Evolutionary conservation across 164 flowering plant genomes (phyloP).

Genomic region (Vitis labrusca): DNA sequence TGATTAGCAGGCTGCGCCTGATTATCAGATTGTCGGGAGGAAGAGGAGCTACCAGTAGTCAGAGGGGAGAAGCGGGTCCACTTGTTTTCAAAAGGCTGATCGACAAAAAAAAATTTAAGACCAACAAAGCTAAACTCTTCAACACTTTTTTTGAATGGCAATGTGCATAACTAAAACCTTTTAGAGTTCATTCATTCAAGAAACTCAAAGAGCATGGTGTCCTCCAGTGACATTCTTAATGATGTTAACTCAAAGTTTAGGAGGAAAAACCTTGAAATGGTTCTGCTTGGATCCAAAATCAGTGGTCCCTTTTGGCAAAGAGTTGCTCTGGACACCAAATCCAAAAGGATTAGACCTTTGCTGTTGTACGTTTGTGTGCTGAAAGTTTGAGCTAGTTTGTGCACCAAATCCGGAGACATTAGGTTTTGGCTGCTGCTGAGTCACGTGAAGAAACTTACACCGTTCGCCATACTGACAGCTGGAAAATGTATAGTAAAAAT

Average conservation of each 20-base stretch:
- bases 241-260: too few species aligned
- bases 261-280: conserved; percentile 44
- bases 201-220: neutral
- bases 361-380: conserved; percentile 33
- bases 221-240: neutral
- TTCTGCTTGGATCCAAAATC: conserved; percentile 39
- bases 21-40: conserved; percentile 38
- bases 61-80: conserved; percentile 58
- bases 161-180: too few species aligned
- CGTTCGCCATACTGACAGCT: conserved; percentile 76
- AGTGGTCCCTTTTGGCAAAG: conserved; percentile 34
- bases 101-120: conserved; percentile 2
- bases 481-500: conserved; percentile 12
- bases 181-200: too few species aligned
- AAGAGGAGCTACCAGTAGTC: conserved; percentile 24
- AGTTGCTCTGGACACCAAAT: conserved; percentile 58
- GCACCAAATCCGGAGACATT: conserved; percentile 57
- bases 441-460: conserved; percentile 63
- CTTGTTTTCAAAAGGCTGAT: conserved; percentile 80
- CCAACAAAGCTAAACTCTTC: neutral
- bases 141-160: too few species aligned
- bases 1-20: conserved; percentile 47
- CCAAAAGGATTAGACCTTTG: conserved; percentile 78
- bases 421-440: conserved; percentile 43
- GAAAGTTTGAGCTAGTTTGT: conserved; percentile 27